These are phyloP conservation scores for Scheffersomyces parashehatae DNA, from an alignment of 1,139 yeast genomes.

Conservation along the genomic window DNA sequence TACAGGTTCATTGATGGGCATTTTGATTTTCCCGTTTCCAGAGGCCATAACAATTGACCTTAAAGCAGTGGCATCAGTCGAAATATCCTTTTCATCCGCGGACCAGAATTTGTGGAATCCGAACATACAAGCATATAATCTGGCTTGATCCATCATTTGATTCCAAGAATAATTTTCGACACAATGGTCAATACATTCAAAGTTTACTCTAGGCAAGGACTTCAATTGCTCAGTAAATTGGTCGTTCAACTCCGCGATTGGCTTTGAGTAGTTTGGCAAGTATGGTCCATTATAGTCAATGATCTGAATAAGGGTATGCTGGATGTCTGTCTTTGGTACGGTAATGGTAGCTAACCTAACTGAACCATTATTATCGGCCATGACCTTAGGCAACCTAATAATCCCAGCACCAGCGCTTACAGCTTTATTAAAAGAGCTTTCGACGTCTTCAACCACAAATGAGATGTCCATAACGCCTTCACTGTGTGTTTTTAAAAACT, in stretches of 20 bases:
- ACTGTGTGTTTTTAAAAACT: constrained; percentile 62
- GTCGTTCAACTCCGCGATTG: constrained; percentile 5
- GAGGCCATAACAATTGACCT: constrained; percentile 78
- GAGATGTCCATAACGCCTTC: constrained; percentile 78
- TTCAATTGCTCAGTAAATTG: constrained; percentile 8
- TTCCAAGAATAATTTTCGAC: constrained; percentile 79
- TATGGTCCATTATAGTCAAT: constrained; percentile 48
- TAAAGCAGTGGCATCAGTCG: constrained; percentile 67
- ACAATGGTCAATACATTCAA: constrained; percentile 66
- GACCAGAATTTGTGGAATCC: constrained; percentile 84
- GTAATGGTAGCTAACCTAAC: constrained; percentile 56
- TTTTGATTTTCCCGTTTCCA: constrained; percentile 61
- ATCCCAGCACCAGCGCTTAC: constrained; percentile 55
- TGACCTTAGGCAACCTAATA: constrained; percentile 40
- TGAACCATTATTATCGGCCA: constrained; percentile 49
- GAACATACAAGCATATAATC: constrained; percentile 57
- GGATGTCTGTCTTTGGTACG: constrained; percentile 61
- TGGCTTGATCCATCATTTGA: constrained; percentile 58
- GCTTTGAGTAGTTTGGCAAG: constrained; percentile 54
- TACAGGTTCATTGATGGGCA: constrained; percentile 88
- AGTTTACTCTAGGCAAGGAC: constrained; percentile 32
- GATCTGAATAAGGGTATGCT: constrained; percentile 65
- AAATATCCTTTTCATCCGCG: constrained; percentile 74
- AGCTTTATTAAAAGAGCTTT: constrained; percentile 46
- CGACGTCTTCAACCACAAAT: constrained; percentile 55